Conservation (phyloP, 345 rosid genomes). For the Eucalyptus regnans region DNA sequence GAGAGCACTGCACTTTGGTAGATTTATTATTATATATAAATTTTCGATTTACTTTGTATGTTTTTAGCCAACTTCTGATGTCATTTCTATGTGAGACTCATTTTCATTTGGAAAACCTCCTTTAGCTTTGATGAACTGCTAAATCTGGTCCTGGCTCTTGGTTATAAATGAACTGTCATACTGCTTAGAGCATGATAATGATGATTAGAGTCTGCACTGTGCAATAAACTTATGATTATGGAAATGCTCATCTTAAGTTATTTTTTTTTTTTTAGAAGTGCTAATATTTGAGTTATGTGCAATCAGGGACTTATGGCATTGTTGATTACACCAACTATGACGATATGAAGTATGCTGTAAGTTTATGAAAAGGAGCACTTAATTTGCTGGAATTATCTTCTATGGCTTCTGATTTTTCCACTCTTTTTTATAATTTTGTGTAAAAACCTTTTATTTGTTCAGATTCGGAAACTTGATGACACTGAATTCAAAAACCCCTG, state of each 20-base stretch:
- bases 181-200: not conserved
- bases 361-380: conserved; percentile 2
- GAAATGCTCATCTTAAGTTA: not conserved
- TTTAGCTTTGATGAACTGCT: not conserved
- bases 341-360: conserved; percentile 96
- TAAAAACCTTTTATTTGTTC: not conserved
- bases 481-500: conserved; percentile 84
- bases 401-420: not conserved
- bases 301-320: conserved; percentile 76
- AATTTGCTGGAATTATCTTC: not conserved
- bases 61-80: not conserved
- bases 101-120: not conserved
- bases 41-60: not conserved
- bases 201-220: not conserved
- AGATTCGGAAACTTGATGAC: conserved; percentile 74
- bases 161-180: not conserved
- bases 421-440: not conserved
- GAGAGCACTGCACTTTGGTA: not conserved
- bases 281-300: not conserved
- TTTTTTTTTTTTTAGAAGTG: not conserved
- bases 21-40: not conserved
- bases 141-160: not conserved
- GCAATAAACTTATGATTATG: not conserved
- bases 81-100: not conserved
- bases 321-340: conserved; percentile 89